phyloP scores from a whole-genome alignment of 2,329 filamentous ascomycete species.

The Diatrype stigma region DNA sequence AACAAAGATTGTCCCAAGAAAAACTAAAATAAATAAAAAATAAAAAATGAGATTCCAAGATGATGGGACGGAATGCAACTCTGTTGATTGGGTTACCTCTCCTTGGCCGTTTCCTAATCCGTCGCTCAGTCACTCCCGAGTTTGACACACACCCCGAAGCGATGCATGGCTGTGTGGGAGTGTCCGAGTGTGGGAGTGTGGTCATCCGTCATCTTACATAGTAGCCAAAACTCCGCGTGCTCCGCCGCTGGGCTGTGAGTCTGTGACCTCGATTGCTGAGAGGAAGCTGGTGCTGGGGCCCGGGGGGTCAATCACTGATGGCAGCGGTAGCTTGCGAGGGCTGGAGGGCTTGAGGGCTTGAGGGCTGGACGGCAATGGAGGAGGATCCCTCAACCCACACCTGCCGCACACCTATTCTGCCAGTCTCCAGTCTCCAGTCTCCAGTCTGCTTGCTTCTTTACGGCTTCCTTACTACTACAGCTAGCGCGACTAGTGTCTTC shows the following conservation, averaged over 20 bases:
- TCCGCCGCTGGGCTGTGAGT: not conserved
- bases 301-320: too few relatives aligned
- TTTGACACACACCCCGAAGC: not conserved
- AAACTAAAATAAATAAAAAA: not conserved
- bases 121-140: not conserved
- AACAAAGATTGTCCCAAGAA: not conserved
- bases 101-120: constrained; percentile 1
- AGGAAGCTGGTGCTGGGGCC: not conserved
- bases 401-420: too few relatives aligned
- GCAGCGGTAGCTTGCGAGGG: too few relatives aligned
- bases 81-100: not conserved
- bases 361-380: too few relatives aligned
- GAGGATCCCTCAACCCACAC: too few relatives aligned
- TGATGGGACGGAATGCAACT: not conserved
- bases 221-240: not conserved
- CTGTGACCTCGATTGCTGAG: not conserved
- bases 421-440: not conserved
- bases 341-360: too few relatives aligned
- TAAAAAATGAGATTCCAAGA: not conserved
- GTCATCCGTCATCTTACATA: not conserved
- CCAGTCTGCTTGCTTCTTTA: too few relatives aligned
- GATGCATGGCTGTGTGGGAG: not conserved
- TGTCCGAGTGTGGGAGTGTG: not conserved
- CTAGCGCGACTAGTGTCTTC: not conserved
- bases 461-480: too few relatives aligned